Evolutionary conservation across 441 rosid species (phyloP).

Genomic region (Croton laevigatus): DNA sequence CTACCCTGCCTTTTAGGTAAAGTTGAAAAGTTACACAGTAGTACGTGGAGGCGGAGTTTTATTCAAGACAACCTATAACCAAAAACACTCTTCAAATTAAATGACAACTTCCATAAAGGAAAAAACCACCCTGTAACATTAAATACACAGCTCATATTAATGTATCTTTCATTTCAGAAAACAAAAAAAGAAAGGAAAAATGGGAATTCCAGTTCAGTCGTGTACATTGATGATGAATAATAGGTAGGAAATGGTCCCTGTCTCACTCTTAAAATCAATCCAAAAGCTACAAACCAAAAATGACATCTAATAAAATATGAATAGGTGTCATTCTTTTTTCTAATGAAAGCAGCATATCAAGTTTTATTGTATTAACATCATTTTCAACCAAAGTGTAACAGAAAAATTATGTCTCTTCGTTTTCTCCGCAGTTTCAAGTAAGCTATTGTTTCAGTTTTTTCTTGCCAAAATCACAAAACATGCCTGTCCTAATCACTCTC

Average conservation of each 20-base stretch:
- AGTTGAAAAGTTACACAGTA: background rate
- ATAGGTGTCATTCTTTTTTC: too few species aligned
- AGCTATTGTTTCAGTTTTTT: background rate
- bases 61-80: too few species aligned
- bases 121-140: background rate
- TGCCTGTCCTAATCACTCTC: background rate
- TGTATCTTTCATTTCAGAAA: too few species aligned
- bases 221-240: background rate
- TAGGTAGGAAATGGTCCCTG: slow-evolving; percentile 9
- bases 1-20: slow-evolving; percentile 1
- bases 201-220: too few species aligned
- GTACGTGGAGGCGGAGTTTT: too few species aligned
- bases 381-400: background rate
- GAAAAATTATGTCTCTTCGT: background rate
- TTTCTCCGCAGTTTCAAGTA: background rate
- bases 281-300: background rate
- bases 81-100: too few species aligned
- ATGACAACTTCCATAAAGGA: too few species aligned
- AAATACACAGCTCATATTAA: background rate
- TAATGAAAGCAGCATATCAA: background rate
- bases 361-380: background rate
- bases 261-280: slow-evolving; percentile 5
- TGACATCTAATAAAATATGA: background rate
- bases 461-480: background rate
- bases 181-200: too few species aligned